These are phyloP conservation scores for Coelastrella sp. DNA, from an alignment of 139 green algal genomes.

Conservation along the genomic window DNA sequence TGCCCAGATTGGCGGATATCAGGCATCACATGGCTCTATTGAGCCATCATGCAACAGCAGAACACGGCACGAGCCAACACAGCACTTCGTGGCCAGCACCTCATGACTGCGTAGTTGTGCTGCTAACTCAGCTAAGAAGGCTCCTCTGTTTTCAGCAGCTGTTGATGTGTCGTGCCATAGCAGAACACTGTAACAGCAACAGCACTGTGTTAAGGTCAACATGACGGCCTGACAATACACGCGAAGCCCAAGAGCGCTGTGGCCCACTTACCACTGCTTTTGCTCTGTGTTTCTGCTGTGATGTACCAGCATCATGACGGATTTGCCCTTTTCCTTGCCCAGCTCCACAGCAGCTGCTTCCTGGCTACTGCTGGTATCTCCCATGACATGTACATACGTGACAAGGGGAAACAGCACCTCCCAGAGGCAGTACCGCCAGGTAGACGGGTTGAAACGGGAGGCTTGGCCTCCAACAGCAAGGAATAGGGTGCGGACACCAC, in stretches of 20 bases:
- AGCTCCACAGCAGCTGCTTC: conserved; percentile 80
- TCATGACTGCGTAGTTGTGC: no score
- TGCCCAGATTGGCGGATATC: background rate
- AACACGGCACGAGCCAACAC: no score
- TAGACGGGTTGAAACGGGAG: conserved; percentile 58
- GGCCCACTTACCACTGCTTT: conserved; percentile 92
- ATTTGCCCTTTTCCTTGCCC: conserved; percentile 76
- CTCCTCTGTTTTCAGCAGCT: no score
- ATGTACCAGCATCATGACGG: conserved; percentile 92
- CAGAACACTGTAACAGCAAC: no score
- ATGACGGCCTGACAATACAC: background rate
- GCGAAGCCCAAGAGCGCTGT: background rate
- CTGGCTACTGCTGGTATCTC: conserved; percentile 63
- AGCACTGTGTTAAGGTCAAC: no score
- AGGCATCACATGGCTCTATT: background rate
- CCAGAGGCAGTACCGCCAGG: conserved; percentile 85
- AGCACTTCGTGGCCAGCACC: no score
- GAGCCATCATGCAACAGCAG: no score
- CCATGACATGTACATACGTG: conserved; percentile 75
- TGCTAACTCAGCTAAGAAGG: no score
- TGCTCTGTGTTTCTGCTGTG: conserved; percentile 95
- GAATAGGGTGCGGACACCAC: conserved; percentile 88
- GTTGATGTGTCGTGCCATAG: no score
- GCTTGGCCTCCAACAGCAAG: conserved; percentile 84
- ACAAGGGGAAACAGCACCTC: conserved; percentile 89